A percentile compares a stretch with the other conserved stretches of the same genome.
These are phyloP conservation scores for Theileria annulata DNA, from an alignment of 169 alveolate genomes.

Conservation along the genomic window DNA sequence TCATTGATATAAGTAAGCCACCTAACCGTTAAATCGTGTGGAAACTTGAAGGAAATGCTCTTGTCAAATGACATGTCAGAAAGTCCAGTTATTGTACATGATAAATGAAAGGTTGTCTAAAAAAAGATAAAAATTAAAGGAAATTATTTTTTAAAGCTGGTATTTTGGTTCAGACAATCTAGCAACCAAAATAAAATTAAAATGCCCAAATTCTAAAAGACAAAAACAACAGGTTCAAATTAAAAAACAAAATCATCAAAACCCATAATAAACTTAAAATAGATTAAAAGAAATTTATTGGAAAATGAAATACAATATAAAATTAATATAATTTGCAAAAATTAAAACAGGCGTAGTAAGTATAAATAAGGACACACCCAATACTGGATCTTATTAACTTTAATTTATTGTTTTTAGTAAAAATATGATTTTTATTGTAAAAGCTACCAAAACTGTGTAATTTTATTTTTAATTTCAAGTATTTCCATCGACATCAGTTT, in stretches of 20 bases:
- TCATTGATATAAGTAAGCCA: conserved; percentile 46
- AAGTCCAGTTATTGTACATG: neutral
- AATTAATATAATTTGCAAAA: neutral
- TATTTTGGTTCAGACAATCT: neutral
- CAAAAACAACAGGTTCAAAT: neutral
- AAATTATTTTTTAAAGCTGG: too few relatives aligned
- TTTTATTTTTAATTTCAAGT: too few relatives aligned
- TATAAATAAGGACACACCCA: conserved; percentile 15
- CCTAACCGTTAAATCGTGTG: conserved; percentile 23
- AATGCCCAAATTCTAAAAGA: conserved; percentile 4
- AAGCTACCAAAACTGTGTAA: neutral
- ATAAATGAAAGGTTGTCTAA: neutral
- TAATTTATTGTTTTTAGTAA: too few relatives aligned
- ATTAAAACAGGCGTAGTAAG: neutral
- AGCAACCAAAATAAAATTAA: neutral
- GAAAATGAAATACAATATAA: neutral
- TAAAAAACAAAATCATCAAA: neutral
- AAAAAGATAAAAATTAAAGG: too few relatives aligned
- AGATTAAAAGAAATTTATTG: neutral
- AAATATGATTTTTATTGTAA: too few relatives aligned
- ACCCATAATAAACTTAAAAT: neutral
- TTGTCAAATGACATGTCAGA: conserved; percentile 21
- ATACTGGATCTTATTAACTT: neutral
- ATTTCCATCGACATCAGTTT: neutral
- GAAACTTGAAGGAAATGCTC: conserved; percentile 5